Evolutionary conservation across 495 filamentous ascomycete species (phyloP).

Genomic region (Daldinia decipiens): DNA sequence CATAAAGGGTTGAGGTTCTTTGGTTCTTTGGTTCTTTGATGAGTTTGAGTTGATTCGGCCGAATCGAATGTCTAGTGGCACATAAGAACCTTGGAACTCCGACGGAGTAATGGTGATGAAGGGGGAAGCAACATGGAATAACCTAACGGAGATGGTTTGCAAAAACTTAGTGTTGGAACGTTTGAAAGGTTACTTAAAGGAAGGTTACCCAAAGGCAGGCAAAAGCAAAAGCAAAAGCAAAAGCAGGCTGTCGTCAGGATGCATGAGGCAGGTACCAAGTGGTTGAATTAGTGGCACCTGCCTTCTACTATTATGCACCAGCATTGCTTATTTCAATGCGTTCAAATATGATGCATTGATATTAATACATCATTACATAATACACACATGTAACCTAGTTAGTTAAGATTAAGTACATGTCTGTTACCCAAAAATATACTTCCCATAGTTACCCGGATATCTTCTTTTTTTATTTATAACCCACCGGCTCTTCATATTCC

Average conservation of each 20-base stretch:
- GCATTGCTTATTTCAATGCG: not conserved
- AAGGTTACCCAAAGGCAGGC: conserved; percentile 1
- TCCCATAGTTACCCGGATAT: too few relatives aligned
- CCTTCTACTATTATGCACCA: not conserved
- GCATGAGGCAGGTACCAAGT: conserved; percentile 33
- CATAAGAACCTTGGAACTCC: not conserved
- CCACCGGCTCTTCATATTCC: not conserved
- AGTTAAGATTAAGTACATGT: not conserved
- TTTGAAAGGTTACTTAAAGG: not conserved
- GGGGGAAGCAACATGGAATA: not conserved
- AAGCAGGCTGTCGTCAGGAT: conserved; percentile 34
- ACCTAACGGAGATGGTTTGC: not conserved
- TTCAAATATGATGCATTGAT: not conserved
- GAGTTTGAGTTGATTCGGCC: conserved; percentile 13
- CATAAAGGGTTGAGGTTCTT: not conserved
- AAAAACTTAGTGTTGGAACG: not conserved
- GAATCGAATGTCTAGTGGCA: conserved; percentile 10
- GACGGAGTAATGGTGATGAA: conserved; percentile 5
- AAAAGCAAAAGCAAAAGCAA: too few relatives aligned
- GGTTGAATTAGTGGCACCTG: conserved; percentile 9
- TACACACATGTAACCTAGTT: not conserved
- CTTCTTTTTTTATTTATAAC: not conserved
- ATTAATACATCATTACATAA: not conserved
- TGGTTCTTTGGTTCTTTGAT: too few relatives aligned
- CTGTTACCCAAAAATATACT: too few relatives aligned